Conservation (phyloP, 75 land plant genomes). For the Sequoiadendron giganteum region DNA sequence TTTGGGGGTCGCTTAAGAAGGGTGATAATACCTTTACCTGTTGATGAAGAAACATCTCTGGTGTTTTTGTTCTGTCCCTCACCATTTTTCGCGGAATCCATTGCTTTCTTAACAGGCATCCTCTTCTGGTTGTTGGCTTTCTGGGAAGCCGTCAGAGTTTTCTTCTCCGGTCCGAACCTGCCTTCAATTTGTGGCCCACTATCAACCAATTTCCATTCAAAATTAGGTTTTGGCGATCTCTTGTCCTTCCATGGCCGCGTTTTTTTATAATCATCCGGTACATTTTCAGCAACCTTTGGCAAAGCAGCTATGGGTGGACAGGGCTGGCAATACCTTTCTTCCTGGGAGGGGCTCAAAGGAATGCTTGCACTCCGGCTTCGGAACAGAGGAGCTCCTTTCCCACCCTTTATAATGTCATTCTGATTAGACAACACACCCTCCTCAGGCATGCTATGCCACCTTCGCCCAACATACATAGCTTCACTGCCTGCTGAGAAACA, state of each 20-base stretch:
- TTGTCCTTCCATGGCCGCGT: background rate
- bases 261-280: background rate
- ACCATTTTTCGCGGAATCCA: too few relatives aligned
- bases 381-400: background rate
- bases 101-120: background rate
- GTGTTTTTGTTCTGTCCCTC: background rate
- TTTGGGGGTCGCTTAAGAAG: background rate
- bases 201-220: slow-evolving; percentile 9
- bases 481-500: background rate
- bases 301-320: background rate
- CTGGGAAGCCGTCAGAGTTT: background rate
- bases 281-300: background rate
- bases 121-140: background rate
- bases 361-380: background rate
- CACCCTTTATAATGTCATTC: background rate
- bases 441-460: slow-evolving; percentile 11
- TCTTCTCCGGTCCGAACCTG: background rate
- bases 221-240: background rate
- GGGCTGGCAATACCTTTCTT: background rate
- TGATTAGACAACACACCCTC: background rate
- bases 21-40: background rate
- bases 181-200: background rate
- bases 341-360: background rate
- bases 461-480: background rate
- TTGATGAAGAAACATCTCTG: background rate